Evolutionary conservation across 2,329 filamentous ascomycete genomes (phyloP), one percentile per base, ranked within the genome.

Genomic region (Fusarium drepaniforme): DNA sequence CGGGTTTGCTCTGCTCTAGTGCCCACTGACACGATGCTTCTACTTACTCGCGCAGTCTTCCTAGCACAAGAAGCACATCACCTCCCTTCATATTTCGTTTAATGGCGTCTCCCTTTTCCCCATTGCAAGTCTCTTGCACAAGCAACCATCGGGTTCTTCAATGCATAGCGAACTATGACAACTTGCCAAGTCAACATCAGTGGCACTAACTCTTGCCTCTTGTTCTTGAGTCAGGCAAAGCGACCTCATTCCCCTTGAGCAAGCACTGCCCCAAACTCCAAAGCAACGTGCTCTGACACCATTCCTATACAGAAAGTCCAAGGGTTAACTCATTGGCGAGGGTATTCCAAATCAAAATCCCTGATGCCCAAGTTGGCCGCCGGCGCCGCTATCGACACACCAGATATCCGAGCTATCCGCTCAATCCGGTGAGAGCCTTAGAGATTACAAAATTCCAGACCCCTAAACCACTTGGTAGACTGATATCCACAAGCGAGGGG

Each of bases 271-370:
- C 21, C 4, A 5, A 33, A 8, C 12, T 11, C 28, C 28, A 30
- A 30, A 11, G 28, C 8, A 30, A 18, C 18, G 23, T 40, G 33
- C 7, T 18, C n/a, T 49, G 4, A 9, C 6, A n/a, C 5, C 15
- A 49, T 46, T 21, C 8, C 21, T 28, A 13, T 16, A n/a, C 18
- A 60, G 5, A 42, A 6, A 28, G 18, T 15, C 12, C 18, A 8
- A 37, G 28, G 8, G 15, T 16, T 18, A 15, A n/a, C 25, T 33
- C n/a, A 11, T 35, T n/a, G 37, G 33, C 23, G 42, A 62, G n/a
- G 28, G 30, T 62, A 62, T 62, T 49, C 59, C 40, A 49, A 62
- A 62, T 49, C 59, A 62, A 62, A 62, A 35, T 21, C 33, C 59
- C 21, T 44, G 30, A 46, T 62, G 59, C 25, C 37, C 28, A 11